Evolutionary conservation across 768 basidiomycete genomes (phyloP).

Genomic region (Calocybe indica): DNA sequence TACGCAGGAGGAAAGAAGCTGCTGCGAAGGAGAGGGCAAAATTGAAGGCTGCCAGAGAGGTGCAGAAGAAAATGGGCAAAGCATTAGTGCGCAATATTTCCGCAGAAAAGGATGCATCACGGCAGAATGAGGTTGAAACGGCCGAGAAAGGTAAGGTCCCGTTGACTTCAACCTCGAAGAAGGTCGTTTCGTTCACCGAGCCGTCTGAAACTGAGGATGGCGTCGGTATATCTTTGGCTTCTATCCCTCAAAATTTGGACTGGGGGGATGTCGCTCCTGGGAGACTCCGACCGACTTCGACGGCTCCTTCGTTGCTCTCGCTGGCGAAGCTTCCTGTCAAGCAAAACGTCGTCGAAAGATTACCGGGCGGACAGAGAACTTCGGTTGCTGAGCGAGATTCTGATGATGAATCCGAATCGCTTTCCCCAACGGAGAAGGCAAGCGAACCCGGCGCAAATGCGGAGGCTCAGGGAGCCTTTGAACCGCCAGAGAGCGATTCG

Average conservation of each 20-base stretch:
- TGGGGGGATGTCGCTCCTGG: slow-evolving; percentile 55
- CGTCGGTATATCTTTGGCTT: slow-evolving; percentile 2
- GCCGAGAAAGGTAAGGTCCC: slow-evolving; percentile 23
- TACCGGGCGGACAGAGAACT: slow-evolving; percentile 24
- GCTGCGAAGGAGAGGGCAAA: slow-evolving; percentile 33
- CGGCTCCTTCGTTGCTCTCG: slow-evolving; percentile 30
- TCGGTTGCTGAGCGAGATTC: slow-evolving; percentile 40
- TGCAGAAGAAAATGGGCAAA: slow-evolving; percentile 78
- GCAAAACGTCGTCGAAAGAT: slow-evolving; percentile 62
- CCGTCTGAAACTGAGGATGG: slow-evolving; percentile 16
- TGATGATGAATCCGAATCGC: slow-evolving; percentile 57
- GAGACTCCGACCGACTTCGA: slow-evolving; percentile 31
- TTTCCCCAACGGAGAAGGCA: slow-evolving; percentile 15
- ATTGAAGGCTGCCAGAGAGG: slow-evolving; percentile 36
- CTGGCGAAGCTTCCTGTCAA: slow-evolving; percentile 52
- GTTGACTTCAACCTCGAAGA: slow-evolving; percentile 35
- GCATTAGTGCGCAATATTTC: slow-evolving; percentile 48
- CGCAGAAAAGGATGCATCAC: slow-evolving; percentile 31
- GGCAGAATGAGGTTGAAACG: slow-evolving; percentile 25
- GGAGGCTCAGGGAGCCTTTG: background rate
- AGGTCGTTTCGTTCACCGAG: slow-evolving; percentile 63
- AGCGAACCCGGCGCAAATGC: background rate
- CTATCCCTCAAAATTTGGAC: slow-evolving; percentile 18
- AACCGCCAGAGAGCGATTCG: slow-evolving; percentile 8
- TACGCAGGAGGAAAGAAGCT: slow-evolving; percentile 46